Percentiles rank a stretch among this genome's conserved stretches.
phyloP scores from a whole-genome alignment of 2,329 filamentous ascomycete species.

The Botrytis sinoallii region DNA sequence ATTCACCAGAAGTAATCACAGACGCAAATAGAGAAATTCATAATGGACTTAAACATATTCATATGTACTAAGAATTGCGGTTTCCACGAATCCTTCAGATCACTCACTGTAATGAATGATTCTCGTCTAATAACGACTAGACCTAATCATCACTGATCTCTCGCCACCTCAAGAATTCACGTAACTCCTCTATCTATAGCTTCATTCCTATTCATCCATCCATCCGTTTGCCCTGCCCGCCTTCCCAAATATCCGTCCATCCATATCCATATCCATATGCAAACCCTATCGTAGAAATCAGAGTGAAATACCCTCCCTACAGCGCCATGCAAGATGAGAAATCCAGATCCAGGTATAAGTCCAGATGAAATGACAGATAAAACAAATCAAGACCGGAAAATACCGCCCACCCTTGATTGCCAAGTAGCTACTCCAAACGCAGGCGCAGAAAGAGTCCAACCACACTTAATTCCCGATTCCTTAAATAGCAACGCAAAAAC shows the following conservation, averaged over 20 bases:
- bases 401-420: neutral
- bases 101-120: neutral
- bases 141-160: neutral
- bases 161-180: neutral
- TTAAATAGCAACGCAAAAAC: constrained; percentile 3
- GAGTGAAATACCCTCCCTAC: neutral
- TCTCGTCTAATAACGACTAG: neutral
- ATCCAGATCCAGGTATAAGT: constrained; percentile 1
- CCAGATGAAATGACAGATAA: constrained; percentile 7
- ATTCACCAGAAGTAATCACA: neutral
- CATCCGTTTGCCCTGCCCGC: neutral
- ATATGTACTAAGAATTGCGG: constrained; percentile 1
- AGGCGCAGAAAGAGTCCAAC: constrained; percentile 12
- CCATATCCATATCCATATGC: constrained; percentile 7
- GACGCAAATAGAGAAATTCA: neutral
- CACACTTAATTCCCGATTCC: constrained; percentile 5
- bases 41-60: neutral
- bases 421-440: constrained; percentile 8
- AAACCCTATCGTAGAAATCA: neutral
- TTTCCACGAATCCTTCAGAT: neutral
- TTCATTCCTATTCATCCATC: neutral
- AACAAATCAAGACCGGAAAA: neutral
- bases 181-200: neutral
- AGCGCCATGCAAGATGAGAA: constrained; percentile 9
- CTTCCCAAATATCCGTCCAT: neutral